Evolutionary conservation across 352 stramenopile genomes (phyloP).

Genomic region (Pelagophyceae sp.): DNA sequence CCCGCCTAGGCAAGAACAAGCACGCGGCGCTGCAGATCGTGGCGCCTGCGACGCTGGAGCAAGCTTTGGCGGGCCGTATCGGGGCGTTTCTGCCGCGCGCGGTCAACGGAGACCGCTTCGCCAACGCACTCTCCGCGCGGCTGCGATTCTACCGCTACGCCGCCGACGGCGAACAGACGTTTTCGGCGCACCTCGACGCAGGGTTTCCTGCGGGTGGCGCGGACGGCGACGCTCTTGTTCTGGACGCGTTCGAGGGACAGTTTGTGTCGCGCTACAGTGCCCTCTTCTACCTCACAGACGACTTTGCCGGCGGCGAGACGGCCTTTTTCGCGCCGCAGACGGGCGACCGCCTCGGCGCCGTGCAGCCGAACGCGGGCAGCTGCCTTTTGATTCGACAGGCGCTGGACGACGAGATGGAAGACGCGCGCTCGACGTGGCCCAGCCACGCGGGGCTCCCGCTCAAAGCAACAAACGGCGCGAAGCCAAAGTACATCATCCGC

Average conservation of each 20-base stretch:
- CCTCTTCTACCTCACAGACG: constrained; percentile 53
- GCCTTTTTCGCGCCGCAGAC: constrained; percentile 43
- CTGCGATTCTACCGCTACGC: constrained; percentile 51
- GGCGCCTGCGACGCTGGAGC: constrained; percentile 23
- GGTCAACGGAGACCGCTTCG: background rate
- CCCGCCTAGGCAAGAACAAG: constrained; percentile 50
- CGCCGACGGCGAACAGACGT: constrained; percentile 38
- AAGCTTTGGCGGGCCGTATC: background rate
- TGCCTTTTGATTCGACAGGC: constrained; percentile 52
- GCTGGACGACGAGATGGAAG: constrained; percentile 45
- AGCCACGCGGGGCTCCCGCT: constrained; percentile 48
- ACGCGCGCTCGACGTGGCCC: constrained; percentile 42
- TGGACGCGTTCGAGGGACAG: constrained; percentile 32
- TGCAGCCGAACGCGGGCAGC: constrained; percentile 41
- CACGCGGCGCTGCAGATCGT: constrained; percentile 47
- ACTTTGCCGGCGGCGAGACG: constrained; percentile 50
- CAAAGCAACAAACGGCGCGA: background rate
- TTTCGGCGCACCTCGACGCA: constrained; percentile 53
- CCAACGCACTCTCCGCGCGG: constrained; percentile 39
- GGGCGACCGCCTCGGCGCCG: constrained; percentile 36
- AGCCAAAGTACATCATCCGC: constrained; percentile 54
- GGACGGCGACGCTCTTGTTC: constrained; percentile 31
- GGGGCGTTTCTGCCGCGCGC: background rate
- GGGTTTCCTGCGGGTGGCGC: constrained; percentile 47
- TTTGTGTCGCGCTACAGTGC: constrained; percentile 46